Base-by-base conservation (phyloP, 305 asterid genomes). In the Fraxinus sp. region DNA sequence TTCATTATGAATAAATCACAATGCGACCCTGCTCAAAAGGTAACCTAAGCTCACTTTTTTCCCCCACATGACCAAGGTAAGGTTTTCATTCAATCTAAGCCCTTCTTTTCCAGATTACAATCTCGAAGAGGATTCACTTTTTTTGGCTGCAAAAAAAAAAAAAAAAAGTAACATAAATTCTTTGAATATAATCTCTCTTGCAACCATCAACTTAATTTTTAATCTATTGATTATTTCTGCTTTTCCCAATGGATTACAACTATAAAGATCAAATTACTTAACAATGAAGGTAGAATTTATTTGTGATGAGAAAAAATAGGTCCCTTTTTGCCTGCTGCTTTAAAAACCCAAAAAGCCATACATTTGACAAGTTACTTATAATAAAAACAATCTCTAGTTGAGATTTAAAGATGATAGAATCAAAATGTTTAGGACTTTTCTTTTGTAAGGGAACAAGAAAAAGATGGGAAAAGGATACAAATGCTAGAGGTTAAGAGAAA, bases 241-340 rank as follows among this genome's bases (percentile, higher is more conserved):
- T 24, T 75, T 62, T 26, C 78, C 36, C 75, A 83, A 86, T 87
- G 89, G 89, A 84, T 73, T 80, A 66, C 90, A 85, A 73, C 88
- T 84, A 87, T 77, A 77, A 81, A 80, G 87, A 83, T 41, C 20
- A 72, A 78, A 78, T 73, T 22, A 36, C 74, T 79, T 20, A 77
- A 81, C 77, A 52, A 86, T 32, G 76, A 71, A 11, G 78, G 84
- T 9, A 64, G 22, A 28, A 74, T 43, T 82, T 83, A 92, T 93
- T 92, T 91, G 32, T 90, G 78, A 87, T 37, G 75, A 82, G 82
- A 90, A 84, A 92, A 93, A 84, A 49, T 14, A 81, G 28, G 68
- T 78, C 89, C 83, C 76, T 79, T 79, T 84, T 78, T 30, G 85
- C 82, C 73, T 73, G 64, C 26, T 86, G 72, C 77, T 86, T 85